phyloP scores from a whole-genome alignment of 164 flowering plant genomes.

The Hamamelis virginiana region DNA sequence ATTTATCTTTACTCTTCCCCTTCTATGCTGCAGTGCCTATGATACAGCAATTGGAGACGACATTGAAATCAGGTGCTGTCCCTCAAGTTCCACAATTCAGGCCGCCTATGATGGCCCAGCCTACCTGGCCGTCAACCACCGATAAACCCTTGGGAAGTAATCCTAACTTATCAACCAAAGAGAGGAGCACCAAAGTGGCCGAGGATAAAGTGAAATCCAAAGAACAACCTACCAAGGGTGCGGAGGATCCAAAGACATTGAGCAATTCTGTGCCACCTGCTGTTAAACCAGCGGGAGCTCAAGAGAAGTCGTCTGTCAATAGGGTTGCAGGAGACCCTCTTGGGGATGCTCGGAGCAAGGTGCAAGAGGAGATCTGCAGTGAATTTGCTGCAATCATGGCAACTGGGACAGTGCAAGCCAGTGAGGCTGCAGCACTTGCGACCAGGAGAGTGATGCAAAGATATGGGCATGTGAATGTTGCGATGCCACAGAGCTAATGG shows the following conservation, averaged over 20 bases:
- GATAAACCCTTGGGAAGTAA: constrained; percentile 5
- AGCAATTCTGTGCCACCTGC: constrained; percentile 19
- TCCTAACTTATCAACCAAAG: background rate
- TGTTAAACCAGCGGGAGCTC: constrained; percentile 19
- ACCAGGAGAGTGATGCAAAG: constrained; percentile 87
- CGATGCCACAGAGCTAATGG: constrained; percentile 17
- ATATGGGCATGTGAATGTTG: constrained; percentile 50
- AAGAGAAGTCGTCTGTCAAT: constrained; percentile 15
- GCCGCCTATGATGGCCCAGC: constrained; percentile 38
- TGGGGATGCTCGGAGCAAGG: constrained; percentile 69
- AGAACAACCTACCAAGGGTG: background rate
- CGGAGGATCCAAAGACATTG: background rate
- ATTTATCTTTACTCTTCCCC: background rate
- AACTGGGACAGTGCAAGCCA: constrained; percentile 75
- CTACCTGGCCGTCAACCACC: constrained; percentile 5
- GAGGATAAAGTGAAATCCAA: constrained; percentile 9
- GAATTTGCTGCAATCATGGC: constrained; percentile 95
- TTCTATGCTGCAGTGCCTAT: constrained; percentile 80
- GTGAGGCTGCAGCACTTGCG: constrained; percentile 96
- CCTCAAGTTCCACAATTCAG: constrained; percentile 88
- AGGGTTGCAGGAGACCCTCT: constrained; percentile 52
- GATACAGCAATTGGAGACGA: constrained; percentile 84
- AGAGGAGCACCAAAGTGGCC: background rate
- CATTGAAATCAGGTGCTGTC: constrained; percentile 71
- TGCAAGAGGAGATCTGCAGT: constrained; percentile 77